These are phyloP conservation scores for Talaromyces atroroseus DNA, from an alignment of 2,329 filamentous ascomycete genomes.

Conservation along the genomic window DNA sequence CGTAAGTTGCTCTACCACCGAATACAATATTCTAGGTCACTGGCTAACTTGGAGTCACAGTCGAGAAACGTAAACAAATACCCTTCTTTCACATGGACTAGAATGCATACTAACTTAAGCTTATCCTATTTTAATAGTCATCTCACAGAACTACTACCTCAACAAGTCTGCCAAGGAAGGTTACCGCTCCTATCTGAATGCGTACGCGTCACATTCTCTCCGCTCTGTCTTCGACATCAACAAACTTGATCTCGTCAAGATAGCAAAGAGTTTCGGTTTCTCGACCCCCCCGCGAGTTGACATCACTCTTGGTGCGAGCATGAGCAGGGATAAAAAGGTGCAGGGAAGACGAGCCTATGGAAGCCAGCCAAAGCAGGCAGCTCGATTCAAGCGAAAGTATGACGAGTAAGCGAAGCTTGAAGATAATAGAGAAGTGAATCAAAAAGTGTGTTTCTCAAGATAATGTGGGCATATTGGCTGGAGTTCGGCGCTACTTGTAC, in stretches of 20 bases:
- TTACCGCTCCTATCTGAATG: slow-evolving; percentile 87
- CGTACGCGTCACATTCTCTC: slow-evolving; percentile 81
- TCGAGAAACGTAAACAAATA: slow-evolving; percentile 11
- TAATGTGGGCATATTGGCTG: slow-evolving; percentile 9
- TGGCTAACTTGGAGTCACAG: slow-evolving; percentile 5
- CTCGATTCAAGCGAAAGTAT: slow-evolving; percentile 50
- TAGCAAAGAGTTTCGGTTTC: slow-evolving; percentile 82
- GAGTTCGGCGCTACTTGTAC: slow-evolving; percentile 8
- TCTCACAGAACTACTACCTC: slow-evolving; percentile 92
- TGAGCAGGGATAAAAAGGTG: slow-evolving; percentile 66
- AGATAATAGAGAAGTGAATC: neutral
- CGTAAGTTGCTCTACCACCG: slow-evolving; percentile 54
- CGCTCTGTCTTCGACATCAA: slow-evolving; percentile 80
- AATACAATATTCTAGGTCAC: neutral
- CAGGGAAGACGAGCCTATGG: slow-evolving; percentile 66
- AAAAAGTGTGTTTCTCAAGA: slow-evolving; percentile 3
- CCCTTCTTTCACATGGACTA: neutral
- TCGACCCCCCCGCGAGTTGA: slow-evolving; percentile 70
- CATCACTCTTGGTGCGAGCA: slow-evolving; percentile 68
- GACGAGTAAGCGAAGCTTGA: slow-evolving; percentile 20
- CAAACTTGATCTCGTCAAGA: slow-evolving; percentile 75
- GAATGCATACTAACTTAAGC: neutral
- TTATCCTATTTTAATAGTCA: slow-evolving; percentile 55
- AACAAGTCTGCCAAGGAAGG: slow-evolving; percentile 76
- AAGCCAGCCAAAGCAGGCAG: slow-evolving; percentile 65